Base-by-base conservation (phyloP, 1,139 yeast genomes). In the Debaryomycetaceae sp. region DNA sequence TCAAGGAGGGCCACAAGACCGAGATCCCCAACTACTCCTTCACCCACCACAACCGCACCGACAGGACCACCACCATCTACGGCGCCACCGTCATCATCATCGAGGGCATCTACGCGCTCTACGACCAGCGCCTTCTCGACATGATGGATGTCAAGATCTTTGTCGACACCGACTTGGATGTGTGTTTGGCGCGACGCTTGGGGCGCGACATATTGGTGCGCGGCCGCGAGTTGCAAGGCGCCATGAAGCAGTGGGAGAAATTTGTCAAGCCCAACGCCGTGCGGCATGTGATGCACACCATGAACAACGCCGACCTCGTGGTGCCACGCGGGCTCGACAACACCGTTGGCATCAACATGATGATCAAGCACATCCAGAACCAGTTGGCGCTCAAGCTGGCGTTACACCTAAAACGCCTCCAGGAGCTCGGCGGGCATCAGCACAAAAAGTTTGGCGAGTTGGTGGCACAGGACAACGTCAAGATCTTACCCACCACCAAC, bases 201-300 rank as follows among this genome's bases (percentile, higher is more conserved):
- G 75, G 86, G 5, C 68, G 98, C 46, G 98, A 91, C 53, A 88
- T 88, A 32, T 65, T 84, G 14, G 78, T 80, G 39, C 66, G 98
- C 39, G 96, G 95, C 2, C 65, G 98, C 40, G 95, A 88, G 45
- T 61, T 89, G 25, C 65, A 61, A 3, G 94, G 96, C 1, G 83
- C 89, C 18, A 71, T 91, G 43, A 70, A 75, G 40, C 98, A 91
- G 51, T 91, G 97, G 97, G 82, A 83, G 42, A 59, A 63, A 16
- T 89, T 81, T 55, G 98, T 91, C 22, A 91, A 89, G 51, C 98
- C 98, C 11, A 85, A 88, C 52, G 89, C 95, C 8, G 89, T 81
- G 15, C 63, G 77, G 28, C 75, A 71, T 44, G 81, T 91, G 15
- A 72, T 71, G 38, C 93, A 94, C 3, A 85, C 96, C 0, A 77